A percentile compares a stretch with the other conserved stretches of the same genome.
phyloP scores from a whole-genome alignment of 352 stramenopile genomes.

The Albugo candida region DNA sequence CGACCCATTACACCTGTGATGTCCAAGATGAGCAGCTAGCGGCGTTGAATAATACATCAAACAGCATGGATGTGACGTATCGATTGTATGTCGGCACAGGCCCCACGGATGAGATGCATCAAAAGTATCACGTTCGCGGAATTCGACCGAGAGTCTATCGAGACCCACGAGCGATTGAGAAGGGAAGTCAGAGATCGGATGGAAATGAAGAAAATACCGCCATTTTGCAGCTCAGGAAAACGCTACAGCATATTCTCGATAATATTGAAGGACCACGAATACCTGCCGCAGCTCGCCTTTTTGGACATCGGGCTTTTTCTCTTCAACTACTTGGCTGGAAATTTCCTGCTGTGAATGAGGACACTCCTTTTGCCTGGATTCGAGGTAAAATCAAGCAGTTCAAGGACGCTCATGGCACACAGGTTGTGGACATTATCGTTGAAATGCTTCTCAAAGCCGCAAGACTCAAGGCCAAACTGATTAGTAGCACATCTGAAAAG shows the following conservation, averaged over 20 bases:
- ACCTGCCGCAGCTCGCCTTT: constrained; percentile 31
- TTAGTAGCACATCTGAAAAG: background rate
- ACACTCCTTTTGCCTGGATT: constrained; percentile 38
- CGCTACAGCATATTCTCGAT: constrained; percentile 34
- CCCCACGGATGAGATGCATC: constrained; percentile 13
- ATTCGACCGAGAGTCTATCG: constrained; percentile 6
- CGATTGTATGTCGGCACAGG: constrained; percentile 4
- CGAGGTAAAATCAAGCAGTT: constrained; percentile 30
- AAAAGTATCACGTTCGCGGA: constrained; percentile 1
- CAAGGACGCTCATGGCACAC: constrained; percentile 24
- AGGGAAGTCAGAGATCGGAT: no score
- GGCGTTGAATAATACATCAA: constrained; percentile 11
- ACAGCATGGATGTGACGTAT: constrained; percentile 14
- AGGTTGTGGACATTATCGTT: constrained; percentile 44
- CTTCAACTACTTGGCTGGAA: constrained; percentile 28
- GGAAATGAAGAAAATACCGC: constrained; percentile 3
- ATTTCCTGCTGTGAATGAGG: constrained; percentile 36
- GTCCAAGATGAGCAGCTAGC: no score
- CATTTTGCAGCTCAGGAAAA: constrained; percentile 19
- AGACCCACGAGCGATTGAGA: constrained; percentile 1
- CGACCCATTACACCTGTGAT: no score
- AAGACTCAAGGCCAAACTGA: no score
- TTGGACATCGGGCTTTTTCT: constrained; percentile 26
- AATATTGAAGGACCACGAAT: constrained; percentile 29
- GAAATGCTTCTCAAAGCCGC: constrained; percentile 14